phyloP scores from a whole-genome alignment of 441 rosid species.

The Arabidopsis lyrata region DNA sequence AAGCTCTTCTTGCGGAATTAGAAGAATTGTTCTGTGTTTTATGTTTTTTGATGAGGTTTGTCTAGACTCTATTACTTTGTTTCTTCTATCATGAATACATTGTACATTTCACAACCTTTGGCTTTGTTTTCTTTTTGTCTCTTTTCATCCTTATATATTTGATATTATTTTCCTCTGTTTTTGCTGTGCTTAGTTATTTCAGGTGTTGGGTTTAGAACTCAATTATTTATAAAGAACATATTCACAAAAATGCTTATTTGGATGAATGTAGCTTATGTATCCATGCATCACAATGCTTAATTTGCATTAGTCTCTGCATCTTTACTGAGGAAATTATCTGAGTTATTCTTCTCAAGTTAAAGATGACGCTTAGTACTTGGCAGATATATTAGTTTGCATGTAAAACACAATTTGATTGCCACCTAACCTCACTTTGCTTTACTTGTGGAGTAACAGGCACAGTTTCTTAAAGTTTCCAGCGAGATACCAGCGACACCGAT shows the following conservation, averaged over 20 bases:
- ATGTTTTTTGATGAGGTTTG: not conserved
- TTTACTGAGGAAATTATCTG: not conserved
- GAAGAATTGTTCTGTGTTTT: not conserved
- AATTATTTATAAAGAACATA: not conserved
- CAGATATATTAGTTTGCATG: not conserved
- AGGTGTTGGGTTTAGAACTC: not conserved
- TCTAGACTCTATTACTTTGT: not conserved
- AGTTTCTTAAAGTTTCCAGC: slow-evolving; percentile 72
- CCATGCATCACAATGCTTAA: not conserved
- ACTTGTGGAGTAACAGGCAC: slow-evolving; percentile 55
- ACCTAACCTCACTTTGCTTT: not conserved
- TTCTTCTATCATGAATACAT: not conserved
- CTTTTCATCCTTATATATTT: no score
- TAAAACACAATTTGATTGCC: not conserved
- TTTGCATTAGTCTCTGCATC: slow-evolving; percentile 4
- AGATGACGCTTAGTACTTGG: not conserved
- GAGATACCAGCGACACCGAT: slow-evolving; percentile 64
- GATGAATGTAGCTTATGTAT: not conserved
- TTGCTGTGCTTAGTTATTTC: not conserved
- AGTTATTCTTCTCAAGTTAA: not conserved
- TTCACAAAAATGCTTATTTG: not conserved
- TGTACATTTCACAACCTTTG: slow-evolving; percentile 4
- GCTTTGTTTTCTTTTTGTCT: not conserved
- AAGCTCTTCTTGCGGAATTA: not conserved
- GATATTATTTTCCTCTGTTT: not conserved